A percentile compares a stretch with the other conserved stretches of the same genome.
These are phyloP conservation scores for Eimeria tenella DNA, from an alignment of 169 alveolate genomes.

Conservation along the genomic window DNA sequence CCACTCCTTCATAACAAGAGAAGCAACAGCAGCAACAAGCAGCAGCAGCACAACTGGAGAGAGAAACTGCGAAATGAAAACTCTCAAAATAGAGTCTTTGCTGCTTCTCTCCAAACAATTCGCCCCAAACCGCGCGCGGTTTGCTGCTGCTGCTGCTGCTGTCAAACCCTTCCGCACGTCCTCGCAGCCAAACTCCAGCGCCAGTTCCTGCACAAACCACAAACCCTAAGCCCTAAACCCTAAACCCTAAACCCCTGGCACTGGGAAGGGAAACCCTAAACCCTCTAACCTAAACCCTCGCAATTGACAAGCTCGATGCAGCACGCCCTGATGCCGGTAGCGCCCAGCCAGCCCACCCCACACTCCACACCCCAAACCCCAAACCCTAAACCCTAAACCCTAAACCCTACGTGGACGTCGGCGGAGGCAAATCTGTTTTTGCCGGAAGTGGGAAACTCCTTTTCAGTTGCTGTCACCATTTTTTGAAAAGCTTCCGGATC, in stretches of 20 bases:
- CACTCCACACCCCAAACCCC: too few relatives aligned
- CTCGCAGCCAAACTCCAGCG: conserved; percentile 84
- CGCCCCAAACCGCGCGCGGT: conserved; percentile 89
- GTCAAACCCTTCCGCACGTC: conserved; percentile 86
- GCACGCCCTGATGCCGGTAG: too few relatives aligned
- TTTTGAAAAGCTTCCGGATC: conserved; percentile 80
- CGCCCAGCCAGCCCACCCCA: too few relatives aligned
- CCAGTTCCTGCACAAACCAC: conserved; percentile 80
- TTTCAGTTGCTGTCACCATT: conserved; percentile 82
- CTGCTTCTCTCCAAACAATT: conserved; percentile 90
- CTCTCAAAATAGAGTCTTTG: conserved; percentile 89
- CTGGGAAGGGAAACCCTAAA: background rate
- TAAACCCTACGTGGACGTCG: conserved; percentile 76
- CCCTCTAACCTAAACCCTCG: background rate
- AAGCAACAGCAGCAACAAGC: conserved; percentile 89
- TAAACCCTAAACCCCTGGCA: background rate
- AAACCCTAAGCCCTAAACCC: background rate
- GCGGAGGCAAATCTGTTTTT: conserved; percentile 85
- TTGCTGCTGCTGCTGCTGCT: conserved; percentile 84
- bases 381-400: background rate
- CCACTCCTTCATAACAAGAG: conserved; percentile 88
- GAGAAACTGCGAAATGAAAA: conserved; percentile 89
- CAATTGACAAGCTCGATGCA: background rate
- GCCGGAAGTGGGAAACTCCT: conserved; percentile 84
- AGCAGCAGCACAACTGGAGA: conserved; percentile 90